phyloP scores from a whole-genome alignment of 148 eudicot species.

The Amaranthus cruentus region DNA sequence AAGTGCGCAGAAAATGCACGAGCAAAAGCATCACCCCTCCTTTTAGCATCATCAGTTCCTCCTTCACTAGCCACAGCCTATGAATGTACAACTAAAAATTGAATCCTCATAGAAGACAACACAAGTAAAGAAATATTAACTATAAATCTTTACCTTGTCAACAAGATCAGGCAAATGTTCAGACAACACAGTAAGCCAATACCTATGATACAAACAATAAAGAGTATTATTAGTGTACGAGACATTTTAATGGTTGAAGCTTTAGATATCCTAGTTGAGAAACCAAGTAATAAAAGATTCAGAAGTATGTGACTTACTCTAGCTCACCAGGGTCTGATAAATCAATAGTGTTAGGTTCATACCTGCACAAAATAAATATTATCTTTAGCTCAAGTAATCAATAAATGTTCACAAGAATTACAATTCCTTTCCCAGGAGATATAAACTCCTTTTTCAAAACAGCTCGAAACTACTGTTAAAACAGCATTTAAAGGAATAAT shows the following conservation, averaged over 20 bases:
- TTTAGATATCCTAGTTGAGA: not conserved
- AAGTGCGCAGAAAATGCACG: constrained; percentile 98
- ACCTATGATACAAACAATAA: constrained; percentile 38
- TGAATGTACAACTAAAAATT: constrained; percentile 11
- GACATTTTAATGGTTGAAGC: not conserved
- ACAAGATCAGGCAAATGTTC: constrained; percentile 94
- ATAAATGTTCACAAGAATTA: not conserved
- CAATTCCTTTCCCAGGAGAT: not conserved
- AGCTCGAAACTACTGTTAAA: not conserved
- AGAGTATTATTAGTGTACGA: constrained; percentile 10
- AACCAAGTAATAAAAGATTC: not conserved
- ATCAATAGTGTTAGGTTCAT: constrained; percentile 94
- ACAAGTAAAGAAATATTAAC: not conserved
- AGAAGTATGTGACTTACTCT: constrained; percentile 52
- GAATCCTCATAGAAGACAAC: not conserved
- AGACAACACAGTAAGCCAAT: constrained; percentile 87
- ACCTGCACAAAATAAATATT: constrained; percentile 40
- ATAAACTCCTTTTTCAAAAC: not conserved
- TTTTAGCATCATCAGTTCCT: constrained; percentile 94
- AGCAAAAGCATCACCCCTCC: constrained; percentile 98
- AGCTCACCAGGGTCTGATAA: constrained; percentile 80
- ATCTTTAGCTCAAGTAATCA: not conserved
- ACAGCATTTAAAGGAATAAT: not conserved
- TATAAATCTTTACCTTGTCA: constrained; percentile 60
- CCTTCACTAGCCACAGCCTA: constrained; percentile 99